Percentiles rank a stretch among this genome's conserved stretches.
These are phyloP conservation scores for Hemisphaericaspora xylanilytica DNA, from an alignment of 1,139 yeast species.

Conservation along the genomic window DNA sequence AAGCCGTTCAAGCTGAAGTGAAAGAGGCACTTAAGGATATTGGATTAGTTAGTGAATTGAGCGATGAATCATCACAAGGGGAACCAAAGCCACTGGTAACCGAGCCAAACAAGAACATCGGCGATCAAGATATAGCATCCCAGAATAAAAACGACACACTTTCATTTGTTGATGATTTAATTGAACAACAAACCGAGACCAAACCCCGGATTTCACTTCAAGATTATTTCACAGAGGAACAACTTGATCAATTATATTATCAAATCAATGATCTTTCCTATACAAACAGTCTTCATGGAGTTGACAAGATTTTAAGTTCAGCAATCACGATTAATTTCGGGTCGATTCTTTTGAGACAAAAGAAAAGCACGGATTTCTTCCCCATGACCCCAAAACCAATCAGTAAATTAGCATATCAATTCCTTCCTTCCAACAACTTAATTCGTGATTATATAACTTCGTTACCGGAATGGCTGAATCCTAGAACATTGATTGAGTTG, in stretches of 20 bases:
- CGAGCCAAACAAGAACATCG: no score
- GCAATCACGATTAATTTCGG: slow-evolving; percentile 41
- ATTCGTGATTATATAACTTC: slow-evolving; percentile 38
- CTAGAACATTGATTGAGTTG: slow-evolving; percentile 27
- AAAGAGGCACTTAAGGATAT: not conserved
- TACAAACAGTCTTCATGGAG: slow-evolving; percentile 14
- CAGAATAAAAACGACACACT: no score
- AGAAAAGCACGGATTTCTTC: slow-evolving; percentile 3
- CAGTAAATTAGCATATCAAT: slow-evolving; percentile 20
- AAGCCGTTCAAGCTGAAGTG: not conserved
- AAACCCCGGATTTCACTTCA: not conserved
- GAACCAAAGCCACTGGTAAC: no score
- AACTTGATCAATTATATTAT: slow-evolving; percentile 17
- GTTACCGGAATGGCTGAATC: slow-evolving; percentile 20
- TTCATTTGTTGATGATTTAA: not conserved
- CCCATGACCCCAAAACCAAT: slow-evolving; percentile 3
- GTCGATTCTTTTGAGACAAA: slow-evolving; percentile 28
- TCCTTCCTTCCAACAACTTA: slow-evolving; percentile 45
- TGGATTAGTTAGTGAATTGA: not conserved
- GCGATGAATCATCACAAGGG: not conserved
- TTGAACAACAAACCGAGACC: not conserved
- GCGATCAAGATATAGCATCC: no score
- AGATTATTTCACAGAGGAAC: slow-evolving; percentile 8
- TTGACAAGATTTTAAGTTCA: slow-evolving; percentile 18
- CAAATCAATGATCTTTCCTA: slow-evolving; percentile 16